Percentiles rank a stretch among this genome's conserved stretches.
These are phyloP conservation scores for Cyphellophora attinorum DNA, from an alignment of 2,329 filamentous ascomycete genomes.

Conservation along the genomic window DNA sequence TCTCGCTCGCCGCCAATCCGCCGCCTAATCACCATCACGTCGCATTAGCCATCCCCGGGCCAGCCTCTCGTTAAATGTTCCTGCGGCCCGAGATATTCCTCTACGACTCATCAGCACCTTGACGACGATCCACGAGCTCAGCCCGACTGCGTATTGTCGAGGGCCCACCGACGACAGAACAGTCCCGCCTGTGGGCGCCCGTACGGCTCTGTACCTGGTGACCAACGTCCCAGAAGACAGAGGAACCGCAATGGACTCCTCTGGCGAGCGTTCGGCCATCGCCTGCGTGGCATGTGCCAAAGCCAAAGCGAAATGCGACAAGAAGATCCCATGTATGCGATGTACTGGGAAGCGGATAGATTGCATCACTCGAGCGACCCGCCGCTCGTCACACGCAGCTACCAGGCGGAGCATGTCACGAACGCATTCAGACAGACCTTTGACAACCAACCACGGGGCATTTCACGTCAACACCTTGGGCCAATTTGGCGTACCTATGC, in stretches of 20 bases:
- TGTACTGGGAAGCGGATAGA: constrained; percentile 20
- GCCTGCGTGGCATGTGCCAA: constrained; percentile 20
- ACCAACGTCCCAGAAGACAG: constrained; percentile 1
- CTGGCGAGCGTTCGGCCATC: constrained; percentile 19
- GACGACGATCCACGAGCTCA: too few relatives aligned
- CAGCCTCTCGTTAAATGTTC: too few relatives aligned
- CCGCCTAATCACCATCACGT: too few relatives aligned
- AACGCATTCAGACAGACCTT: constrained; percentile 15
- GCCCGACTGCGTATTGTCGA: too few relatives aligned
- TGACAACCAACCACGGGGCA: constrained; percentile 13
- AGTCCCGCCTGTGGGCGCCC: too few relatives aligned
- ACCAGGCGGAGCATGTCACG: constrained; percentile 15
- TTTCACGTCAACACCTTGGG: constrained; percentile 18
- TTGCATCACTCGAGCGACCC: constrained; percentile 18
- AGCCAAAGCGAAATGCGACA: constrained; percentile 21
- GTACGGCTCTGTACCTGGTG: too few relatives aligned
- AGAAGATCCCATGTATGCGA: constrained; percentile 21
- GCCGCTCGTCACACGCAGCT: constrained; percentile 18
- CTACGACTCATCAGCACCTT: neutral
- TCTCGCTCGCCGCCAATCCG: too few relatives aligned
- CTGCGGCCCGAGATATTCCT: too few relatives aligned
- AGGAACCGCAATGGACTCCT: constrained; percentile 14
- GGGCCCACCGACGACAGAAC: too few relatives aligned
- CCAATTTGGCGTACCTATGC: constrained; percentile 13
- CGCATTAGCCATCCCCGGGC: too few relatives aligned